Evolutionary conservation across 805 yeast species (phyloP).

Genomic region (Nakazawaea anatomiae): DNA sequence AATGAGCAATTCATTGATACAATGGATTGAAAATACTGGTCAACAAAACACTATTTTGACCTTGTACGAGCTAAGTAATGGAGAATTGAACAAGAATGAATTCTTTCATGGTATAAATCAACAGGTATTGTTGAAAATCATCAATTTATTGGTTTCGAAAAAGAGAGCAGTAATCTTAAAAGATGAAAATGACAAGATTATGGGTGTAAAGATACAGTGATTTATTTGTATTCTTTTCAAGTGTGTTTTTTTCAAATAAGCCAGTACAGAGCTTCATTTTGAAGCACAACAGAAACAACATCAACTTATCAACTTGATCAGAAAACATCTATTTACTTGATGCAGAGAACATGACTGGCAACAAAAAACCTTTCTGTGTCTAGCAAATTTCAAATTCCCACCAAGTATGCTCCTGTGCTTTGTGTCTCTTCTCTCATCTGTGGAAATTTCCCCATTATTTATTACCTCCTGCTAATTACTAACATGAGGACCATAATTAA

Average conservation of each 20-base stretch:
- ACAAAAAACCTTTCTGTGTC: too few species aligned
- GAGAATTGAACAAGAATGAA: conserved; percentile 50
- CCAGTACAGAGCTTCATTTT: too few species aligned
- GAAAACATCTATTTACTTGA: too few species aligned
- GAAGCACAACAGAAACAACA: background rate
- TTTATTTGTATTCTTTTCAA: background rate
- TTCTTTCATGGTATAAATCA: conserved; percentile 62
- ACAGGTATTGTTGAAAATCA: conserved; percentile 43
- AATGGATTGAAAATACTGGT: conserved; percentile 73
- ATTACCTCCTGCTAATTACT: too few species aligned
- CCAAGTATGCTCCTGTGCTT: too few species aligned
- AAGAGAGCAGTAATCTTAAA: conserved; percentile 71
- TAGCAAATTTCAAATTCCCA: too few species aligned
- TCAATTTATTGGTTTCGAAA: conserved; percentile 54
- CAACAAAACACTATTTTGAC: conserved; percentile 76
- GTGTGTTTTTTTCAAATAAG: too few species aligned
- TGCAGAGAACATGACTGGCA: too few species aligned
- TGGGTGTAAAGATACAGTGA: conserved; percentile 63
- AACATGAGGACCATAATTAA: too few species aligned
- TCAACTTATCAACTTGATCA: too few species aligned
- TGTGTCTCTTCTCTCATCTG: too few species aligned
- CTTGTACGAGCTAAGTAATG: conserved; percentile 68
- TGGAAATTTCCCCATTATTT: too few species aligned
- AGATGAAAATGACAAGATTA: conserved; percentile 49
- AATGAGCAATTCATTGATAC: conserved; percentile 59